A percentile compares a stretch with the other conserved stretches of the same genome.
These are phyloP conservation scores for Cyclotella baltica DNA, from an alignment of 108 stramenopile species.

Conservation along the genomic window DNA sequence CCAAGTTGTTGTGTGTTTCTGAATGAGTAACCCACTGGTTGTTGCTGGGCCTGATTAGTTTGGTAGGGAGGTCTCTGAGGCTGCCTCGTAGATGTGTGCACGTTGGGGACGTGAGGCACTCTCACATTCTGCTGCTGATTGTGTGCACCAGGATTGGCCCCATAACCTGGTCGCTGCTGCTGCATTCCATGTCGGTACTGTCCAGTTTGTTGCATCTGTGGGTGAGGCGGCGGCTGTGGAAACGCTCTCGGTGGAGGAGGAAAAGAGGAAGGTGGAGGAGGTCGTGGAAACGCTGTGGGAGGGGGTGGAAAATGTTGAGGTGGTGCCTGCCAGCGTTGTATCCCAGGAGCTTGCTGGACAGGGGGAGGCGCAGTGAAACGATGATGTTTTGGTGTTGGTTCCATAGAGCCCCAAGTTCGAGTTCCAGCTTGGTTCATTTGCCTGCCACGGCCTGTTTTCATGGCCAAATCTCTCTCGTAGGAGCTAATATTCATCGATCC, in stretches of 20 bases:
- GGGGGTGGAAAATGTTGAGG: conserved; percentile 36
- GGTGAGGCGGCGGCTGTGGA: conserved; percentile 33
- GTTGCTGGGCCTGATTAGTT: conserved; percentile 28
- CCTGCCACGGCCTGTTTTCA: conserved; percentile 71
- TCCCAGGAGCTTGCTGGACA: conserved; percentile 47
- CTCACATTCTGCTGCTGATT: conserved; percentile 45
- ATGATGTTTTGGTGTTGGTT: conserved; percentile 74
- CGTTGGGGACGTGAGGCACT: neutral
- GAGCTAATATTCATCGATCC: conserved; percentile 90
- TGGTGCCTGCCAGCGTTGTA: conserved; percentile 56
- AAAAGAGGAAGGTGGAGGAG: conserved; percentile 27
- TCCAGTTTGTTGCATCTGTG: conserved; percentile 29
- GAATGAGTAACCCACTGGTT: conserved; percentile 32
- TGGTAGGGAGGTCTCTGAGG: conserved; percentile 50
- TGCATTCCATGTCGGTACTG: conserved; percentile 38
- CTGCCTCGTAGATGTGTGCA: neutral
- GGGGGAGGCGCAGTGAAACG: conserved; percentile 14
- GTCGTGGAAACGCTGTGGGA: conserved; percentile 26
- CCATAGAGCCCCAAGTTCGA: conserved; percentile 87
- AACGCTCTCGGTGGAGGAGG: conserved; percentile 27
- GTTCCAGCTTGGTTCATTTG: conserved; percentile 90
- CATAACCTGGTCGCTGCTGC: conserved; percentile 20
- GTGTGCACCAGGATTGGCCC: conserved; percentile 14
- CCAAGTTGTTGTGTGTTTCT: conserved; percentile 49
- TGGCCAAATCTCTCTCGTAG: conserved; percentile 82